phyloP scores from a whole-genome alignment of 2,329 filamentous ascomycete genomes.

The Paradendryphiella salina region DNA sequence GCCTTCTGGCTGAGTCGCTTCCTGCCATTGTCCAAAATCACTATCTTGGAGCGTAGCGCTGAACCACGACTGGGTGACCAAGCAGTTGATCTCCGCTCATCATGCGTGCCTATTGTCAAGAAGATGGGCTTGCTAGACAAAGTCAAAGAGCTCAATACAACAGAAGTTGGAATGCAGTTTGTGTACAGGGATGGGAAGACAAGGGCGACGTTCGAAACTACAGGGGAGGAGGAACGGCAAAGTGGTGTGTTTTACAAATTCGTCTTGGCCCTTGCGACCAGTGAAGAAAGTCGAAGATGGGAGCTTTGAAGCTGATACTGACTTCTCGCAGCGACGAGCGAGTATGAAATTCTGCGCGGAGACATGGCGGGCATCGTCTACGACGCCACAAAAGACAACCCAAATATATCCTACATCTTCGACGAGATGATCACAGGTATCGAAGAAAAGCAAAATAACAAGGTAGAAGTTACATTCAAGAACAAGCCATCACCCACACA shows the following conservation, averaged over 20 bases:
- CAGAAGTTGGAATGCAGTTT: conserved; percentile 55
- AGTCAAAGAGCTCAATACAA: conserved; percentile 47
- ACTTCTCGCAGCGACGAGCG: conserved; percentile 51
- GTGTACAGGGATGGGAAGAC: conserved; percentile 34
- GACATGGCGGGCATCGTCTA: conserved; percentile 59
- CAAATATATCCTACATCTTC: conserved; percentile 43
- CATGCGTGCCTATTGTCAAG: conserved; percentile 56
- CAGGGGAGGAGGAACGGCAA: conserved; percentile 8
- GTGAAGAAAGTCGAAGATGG: neutral
- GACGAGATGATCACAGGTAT: conserved; percentile 37
- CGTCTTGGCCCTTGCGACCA: conserved; percentile 33
- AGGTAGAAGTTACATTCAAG: conserved; percentile 50
- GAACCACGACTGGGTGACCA: conserved; percentile 54
- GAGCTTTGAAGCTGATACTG: neutral
- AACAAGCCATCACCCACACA: conserved; percentile 17
- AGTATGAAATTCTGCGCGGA: conserved; percentile 64
- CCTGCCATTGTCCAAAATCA: conserved; percentile 37
- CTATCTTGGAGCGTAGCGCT: conserved; percentile 50
- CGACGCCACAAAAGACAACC: conserved; percentile 41
- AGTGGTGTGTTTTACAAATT: conserved; percentile 34
- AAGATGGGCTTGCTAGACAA: conserved; percentile 57
- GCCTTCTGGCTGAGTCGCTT: conserved; percentile 56
- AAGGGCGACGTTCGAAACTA: conserved; percentile 38
- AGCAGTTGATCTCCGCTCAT: conserved; percentile 59
- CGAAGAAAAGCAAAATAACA: conserved; percentile 26